Base-by-base conservation (phyloP, 129 eudicot genomes). In the Silybum marianum region DNA sequence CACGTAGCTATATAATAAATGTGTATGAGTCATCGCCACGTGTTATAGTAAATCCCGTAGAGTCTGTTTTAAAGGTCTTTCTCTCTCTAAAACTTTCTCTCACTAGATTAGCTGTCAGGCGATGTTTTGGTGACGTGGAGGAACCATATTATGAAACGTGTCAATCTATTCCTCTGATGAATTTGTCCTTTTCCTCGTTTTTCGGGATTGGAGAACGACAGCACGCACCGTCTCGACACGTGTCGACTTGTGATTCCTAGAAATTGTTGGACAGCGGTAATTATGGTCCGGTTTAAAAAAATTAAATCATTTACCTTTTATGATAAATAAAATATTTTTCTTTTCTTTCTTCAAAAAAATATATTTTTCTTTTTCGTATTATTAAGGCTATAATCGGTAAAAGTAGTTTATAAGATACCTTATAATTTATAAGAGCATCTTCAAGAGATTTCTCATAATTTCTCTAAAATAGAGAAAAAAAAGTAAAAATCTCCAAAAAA, bases 81-180 rank as follows among this genome's bases (percentile, higher is more conserved):
- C 46, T 81, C 22, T 71, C 23, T 54, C 10, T 6, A 65, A 38
- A 9, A 38, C n/a, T 51, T 30, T 46, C 25, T 67, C 83, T 76
- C 72, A 38, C 75, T 70, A 25, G 73, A 71, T 58, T 71, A 71
- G 86, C 86, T 83, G 78, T 77, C 26, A 38, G 77, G 68, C 14
- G 13, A 71, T 58, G 79, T 74, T 40, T 36, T 19, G 67, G 10
- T 74, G 86, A 83, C 86, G 86, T 83, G 86, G 86, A 40, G 24
- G 51, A 26, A 83, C 2, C 0, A 2, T 1, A 21, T 24, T 3
- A 19, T 4, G 86, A 83, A 71, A 83, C 86, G 86, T 77, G 82
- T 71, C 78, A 40, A 71, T 46, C 74, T 77, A 70, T 21, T 54
- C 7, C 10, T 77, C 24, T n/a, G 42, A 51, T 77, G 73, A 71